Evolutionary conservation across 345 rosid genomes (phyloP), one percentile per base, ranked within the genome.

Genomic region (Populus nigra): DNA sequence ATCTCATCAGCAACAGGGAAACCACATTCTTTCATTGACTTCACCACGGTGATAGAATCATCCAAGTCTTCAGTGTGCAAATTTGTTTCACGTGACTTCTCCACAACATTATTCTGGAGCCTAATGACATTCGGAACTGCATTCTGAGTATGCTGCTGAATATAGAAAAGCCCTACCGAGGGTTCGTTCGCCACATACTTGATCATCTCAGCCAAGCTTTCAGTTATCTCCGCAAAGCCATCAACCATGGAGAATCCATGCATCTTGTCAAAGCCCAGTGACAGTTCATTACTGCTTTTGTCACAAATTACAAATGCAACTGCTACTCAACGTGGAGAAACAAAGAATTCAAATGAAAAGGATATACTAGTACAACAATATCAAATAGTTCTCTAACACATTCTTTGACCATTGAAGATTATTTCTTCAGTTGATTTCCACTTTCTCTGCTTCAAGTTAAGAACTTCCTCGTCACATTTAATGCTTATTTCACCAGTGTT

Each of bases 151-250:
- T 96, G 99, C 79, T 94, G 93, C 79, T 94, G 98, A 71, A 92
- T 86, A 86, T 91, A 96, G 85, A 86, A 90, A 74, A 94, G 97
- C 47, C 98, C 98, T 15, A 91, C 96, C 0, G 99, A 92, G 50
- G 98, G 98, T 80, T 96, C 97, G 67, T 96, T 96, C 18, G 94
- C 97, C 71, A 92, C 85, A 68, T 94, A 89, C 87, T 92, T 92
- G 15, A 92, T 94, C 99, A 94, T 93, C 87, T 94, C 98, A 3
- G 92, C 92, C 81, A 91, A 76, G 86, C 90, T 80, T 83, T 93
- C 97, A 77, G 83, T 91, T 88, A 96, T 89, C 90, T 89, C 99
- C 87, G 85, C 88, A 82, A 96, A 96, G 77, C 98, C 98, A 83
- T 96, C 98, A 74, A 79, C 88, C 65, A 90, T 84, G 86, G 97